These are phyloP conservation scores for Pseudogymnoascus sp. DNA, from an alignment of 2,329 filamentous ascomycete species.

Conservation along the genomic window DNA sequence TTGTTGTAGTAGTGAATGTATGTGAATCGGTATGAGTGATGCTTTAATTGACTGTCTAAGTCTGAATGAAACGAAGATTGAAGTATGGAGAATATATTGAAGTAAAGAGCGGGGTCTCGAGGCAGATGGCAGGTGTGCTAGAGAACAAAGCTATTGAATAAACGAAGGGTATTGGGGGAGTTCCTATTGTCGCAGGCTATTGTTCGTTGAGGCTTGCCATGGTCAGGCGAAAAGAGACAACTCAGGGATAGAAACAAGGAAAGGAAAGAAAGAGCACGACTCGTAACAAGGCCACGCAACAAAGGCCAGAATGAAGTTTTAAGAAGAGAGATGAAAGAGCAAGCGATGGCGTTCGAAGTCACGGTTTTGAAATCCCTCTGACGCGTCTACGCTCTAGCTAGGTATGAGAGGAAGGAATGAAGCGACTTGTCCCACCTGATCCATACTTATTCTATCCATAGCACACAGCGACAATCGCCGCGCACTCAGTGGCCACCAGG, in stretches of 20 bases:
- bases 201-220: constrained; percentile 2
- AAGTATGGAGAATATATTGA: constrained; percentile 1
- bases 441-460: constrained; percentile 5
- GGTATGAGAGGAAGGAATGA: neutral
- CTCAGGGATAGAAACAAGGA: neutral
- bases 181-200: constrained; percentile 6
- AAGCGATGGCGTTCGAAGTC: constrained; percentile 1
- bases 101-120: neutral
- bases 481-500: neutral
- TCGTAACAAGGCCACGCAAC: constrained; percentile 4
- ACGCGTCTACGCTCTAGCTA: constrained; percentile 6
- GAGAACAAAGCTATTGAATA: constrained; percentile 5
- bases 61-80: neutral
- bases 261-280: neutral
- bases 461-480: constrained; percentile 1
- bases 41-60: constrained; percentile 6
- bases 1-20: neutral
- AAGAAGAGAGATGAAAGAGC: constrained; percentile 3
- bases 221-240: neutral
- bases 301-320: neutral
- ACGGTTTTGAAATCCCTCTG: neutral
- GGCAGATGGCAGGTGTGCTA: neutral
- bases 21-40: constrained; percentile 1
- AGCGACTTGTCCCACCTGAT: constrained; percentile 2
- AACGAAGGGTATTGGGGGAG: constrained; percentile 1